Evolutionary conservation across 1,284 basidiomycete genomes (phyloP).

Genomic region (Grifola frondosa): DNA sequence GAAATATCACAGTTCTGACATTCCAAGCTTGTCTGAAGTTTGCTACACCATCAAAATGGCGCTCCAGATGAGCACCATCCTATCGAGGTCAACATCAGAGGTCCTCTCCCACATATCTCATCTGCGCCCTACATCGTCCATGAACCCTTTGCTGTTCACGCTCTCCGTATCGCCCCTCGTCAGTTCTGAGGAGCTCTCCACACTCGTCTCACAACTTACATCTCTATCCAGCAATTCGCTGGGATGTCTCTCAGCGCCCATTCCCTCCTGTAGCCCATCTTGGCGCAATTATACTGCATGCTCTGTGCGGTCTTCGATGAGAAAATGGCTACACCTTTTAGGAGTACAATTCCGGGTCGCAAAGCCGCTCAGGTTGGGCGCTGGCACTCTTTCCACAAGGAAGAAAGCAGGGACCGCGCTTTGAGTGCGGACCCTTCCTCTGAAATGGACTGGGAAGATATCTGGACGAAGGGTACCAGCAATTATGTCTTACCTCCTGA

Average conservation of each 20-base stretch:
- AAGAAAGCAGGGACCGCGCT: conserved; percentile 4
- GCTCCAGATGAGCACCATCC: conserved; percentile 37
- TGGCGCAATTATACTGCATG: conserved; percentile 40
- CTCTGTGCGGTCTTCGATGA: conserved; percentile 52
- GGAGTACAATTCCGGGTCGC: conserved; percentile 59
- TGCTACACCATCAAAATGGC: too few relatives aligned
- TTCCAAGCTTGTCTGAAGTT: too few relatives aligned
- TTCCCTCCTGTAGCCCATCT: conserved; percentile 24
- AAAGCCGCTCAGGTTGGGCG: conserved; percentile 62
- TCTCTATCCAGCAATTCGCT: conserved; percentile 41
- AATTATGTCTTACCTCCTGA: conserved; percentile 35
- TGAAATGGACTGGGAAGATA: conserved; percentile 48
- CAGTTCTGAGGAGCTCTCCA: conserved; percentile 40
- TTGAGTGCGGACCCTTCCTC: conserved; percentile 6
- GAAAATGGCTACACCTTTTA: conserved; percentile 43
- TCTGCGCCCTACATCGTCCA: conserved; percentile 33
- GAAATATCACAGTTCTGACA: too few relatives aligned
- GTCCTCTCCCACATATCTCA: conserved; percentile 37
- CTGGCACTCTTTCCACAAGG: conserved; percentile 53
- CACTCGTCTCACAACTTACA: conserved; percentile 44
- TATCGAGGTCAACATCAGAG: conserved; percentile 38
- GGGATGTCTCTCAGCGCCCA: conserved; percentile 59
- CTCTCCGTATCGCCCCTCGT: conserved; percentile 37
- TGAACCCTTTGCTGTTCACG: conserved; percentile 43
- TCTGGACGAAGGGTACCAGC: conserved; percentile 41